A percentile compares a stretch with the other conserved stretches of the same genome.
Conservation (phyloP, 2,329 filamentous ascomycete species). For the Aureobasidium uvarum region DNA sequence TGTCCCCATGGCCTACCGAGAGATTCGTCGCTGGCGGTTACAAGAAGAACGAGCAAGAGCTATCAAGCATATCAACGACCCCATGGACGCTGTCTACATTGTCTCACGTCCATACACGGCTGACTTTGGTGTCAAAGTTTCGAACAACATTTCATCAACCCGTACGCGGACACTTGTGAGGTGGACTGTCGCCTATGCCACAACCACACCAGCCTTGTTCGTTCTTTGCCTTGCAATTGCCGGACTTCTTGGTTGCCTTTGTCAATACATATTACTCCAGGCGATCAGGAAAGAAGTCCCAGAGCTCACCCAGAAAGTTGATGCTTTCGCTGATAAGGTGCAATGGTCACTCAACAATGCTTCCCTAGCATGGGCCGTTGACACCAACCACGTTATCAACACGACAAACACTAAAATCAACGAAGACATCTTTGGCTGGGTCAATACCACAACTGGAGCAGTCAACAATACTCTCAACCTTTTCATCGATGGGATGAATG, state of each 20-base stretch:
- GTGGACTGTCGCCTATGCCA: constrained; percentile 86
- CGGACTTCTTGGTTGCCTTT: constrained; percentile 77
- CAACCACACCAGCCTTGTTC: constrained; percentile 79
- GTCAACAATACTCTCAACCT: constrained; percentile 82
- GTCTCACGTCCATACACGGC: constrained; percentile 77
- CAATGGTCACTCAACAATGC: constrained; percentile 69
- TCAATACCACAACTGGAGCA: constrained; percentile 75
- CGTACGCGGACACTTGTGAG: constrained; percentile 70
- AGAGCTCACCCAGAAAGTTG: constrained; percentile 69
- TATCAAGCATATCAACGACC: constrained; percentile 67
- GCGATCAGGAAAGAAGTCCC: constrained; percentile 74
- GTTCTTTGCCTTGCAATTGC: constrained; percentile 78
- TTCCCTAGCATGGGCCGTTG: constrained; percentile 71
- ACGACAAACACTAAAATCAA: constrained; percentile 72
- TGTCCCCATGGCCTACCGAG: constrained; percentile 74
- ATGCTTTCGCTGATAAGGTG: constrained; percentile 73
- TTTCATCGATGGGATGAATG: constrained; percentile 75
- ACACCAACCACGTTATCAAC: constrained; percentile 70
- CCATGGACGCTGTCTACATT: constrained; percentile 86
- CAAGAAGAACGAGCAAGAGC: constrained; percentile 69
- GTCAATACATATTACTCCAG: constrained; percentile 75
- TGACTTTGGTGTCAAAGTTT: constrained; percentile 66
- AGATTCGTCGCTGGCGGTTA: constrained; percentile 72
- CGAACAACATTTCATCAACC: constrained; percentile 61
- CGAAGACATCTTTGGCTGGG: constrained; percentile 79